Percentiles rank a stretch among this genome's conserved stretches.
Evolutionary conservation across 2,329 filamentous ascomycete genomes (phyloP).

Genomic region (Cucurbitaria berberidis): DNA sequence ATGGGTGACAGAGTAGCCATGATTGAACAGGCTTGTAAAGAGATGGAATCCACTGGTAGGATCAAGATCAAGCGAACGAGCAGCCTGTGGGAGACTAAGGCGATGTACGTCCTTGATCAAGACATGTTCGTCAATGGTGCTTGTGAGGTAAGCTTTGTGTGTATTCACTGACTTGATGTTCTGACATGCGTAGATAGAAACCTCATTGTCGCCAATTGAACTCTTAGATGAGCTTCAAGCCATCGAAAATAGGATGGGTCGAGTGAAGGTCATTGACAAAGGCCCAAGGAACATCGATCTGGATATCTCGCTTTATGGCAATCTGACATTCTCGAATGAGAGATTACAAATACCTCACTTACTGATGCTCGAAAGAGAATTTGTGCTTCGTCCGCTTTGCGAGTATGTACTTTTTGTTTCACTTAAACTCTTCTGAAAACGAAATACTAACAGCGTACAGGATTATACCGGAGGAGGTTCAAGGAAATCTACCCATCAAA

Average conservation of each 20-base stretch:
- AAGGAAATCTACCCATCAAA: slow-evolving; percentile 55
- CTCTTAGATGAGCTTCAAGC: slow-evolving; percentile 81
- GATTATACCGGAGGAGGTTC: slow-evolving; percentile 32
- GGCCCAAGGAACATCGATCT: slow-evolving; percentile 94
- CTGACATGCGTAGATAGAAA: slow-evolving; percentile 70
- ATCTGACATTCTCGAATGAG: slow-evolving; percentile 68
- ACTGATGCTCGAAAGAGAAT: slow-evolving; percentile 87
- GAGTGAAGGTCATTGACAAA: slow-evolving; percentile 87
- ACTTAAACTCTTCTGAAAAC: not conserved
- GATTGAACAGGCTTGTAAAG: slow-evolving; percentile 82
- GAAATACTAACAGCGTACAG: slow-evolving; percentile 24
- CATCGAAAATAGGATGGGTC: slow-evolving; percentile 80
- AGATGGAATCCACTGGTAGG: slow-evolving; percentile 71
- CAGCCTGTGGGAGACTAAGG: slow-evolving; percentile 89
- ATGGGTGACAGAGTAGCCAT: slow-evolving; percentile 81
- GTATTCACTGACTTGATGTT: not conserved
- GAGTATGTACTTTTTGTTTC: slow-evolving; percentile 62
- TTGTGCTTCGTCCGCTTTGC: slow-evolving; percentile 85
- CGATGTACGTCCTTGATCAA: slow-evolving; percentile 96
- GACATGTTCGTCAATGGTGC: slow-evolving; percentile 88
- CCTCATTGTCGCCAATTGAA: slow-evolving; percentile 73
- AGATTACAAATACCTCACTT: slow-evolving; percentile 85
- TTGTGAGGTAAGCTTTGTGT: slow-evolving; percentile 72
- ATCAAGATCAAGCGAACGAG: slow-evolving; percentile 82
- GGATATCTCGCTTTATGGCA: slow-evolving; percentile 84